Evolutionary conservation across 2,329 filamentous ascomycete species (phyloP).

Genomic region (Penicillium brevicompactum): DNA sequence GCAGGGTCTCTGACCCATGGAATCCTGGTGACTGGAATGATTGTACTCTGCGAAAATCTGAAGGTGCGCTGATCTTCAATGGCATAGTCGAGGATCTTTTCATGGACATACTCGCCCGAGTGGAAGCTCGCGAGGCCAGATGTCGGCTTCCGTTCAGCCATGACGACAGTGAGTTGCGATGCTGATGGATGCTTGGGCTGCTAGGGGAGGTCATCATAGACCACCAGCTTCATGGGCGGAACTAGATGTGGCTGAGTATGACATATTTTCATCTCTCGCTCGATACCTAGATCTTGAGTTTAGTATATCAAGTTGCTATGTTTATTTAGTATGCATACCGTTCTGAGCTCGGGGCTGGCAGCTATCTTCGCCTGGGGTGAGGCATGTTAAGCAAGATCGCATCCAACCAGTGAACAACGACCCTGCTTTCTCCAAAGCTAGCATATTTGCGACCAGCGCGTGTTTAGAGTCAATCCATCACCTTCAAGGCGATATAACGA

Average conservation of each 20-base stretch:
- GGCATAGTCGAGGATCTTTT: constrained; percentile 36
- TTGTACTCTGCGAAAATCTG: constrained; percentile 44
- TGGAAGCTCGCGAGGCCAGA: constrained; percentile 42
- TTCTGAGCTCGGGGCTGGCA: constrained; percentile 18
- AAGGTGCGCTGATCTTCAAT: constrained; percentile 45
- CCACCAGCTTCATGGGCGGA: constrained; percentile 48
- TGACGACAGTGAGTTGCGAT: constrained; percentile 40
- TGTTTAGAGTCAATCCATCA: constrained; percentile 30
- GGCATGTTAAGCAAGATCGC: constrained; percentile 42
- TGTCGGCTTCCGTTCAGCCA: constrained; percentile 43
- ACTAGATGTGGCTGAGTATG: constrained; percentile 50
- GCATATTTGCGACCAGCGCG: constrained; percentile 40
- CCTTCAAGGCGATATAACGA: constrained; percentile 22
- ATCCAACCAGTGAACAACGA: constrained; percentile 44
- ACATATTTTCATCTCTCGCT: constrained; percentile 48
- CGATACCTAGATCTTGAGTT: constrained; percentile 36
- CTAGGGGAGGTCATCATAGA: constrained; percentile 46
- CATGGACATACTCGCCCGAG: constrained; percentile 44
- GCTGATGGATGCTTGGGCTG: constrained; percentile 31
- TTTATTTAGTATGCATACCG: constrained; percentile 8
- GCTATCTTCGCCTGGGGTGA: constrained; percentile 29
- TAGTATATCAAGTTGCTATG: constrained; percentile 12
- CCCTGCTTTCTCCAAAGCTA: constrained; percentile 41
- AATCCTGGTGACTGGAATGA: constrained; percentile 15
- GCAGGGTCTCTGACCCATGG: constrained; percentile 5